A percentile compares a stretch with the other conserved stretches of the same genome.
Conservation (phyloP, 2,329 filamentous ascomycete species). For the Penicillium sp. region DNA sequence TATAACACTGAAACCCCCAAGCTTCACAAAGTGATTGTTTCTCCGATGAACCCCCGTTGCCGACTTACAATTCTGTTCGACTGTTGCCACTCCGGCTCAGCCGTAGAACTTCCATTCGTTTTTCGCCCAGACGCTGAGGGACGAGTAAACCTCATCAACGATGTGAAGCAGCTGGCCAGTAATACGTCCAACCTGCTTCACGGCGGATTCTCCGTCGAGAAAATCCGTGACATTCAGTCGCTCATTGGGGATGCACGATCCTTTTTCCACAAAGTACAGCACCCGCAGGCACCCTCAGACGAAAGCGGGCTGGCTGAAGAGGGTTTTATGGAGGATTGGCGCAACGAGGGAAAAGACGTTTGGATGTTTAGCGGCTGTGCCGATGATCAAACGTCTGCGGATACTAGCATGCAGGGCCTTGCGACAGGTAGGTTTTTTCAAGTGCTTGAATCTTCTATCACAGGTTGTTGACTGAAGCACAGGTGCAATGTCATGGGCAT, state of each 20-base stretch:
- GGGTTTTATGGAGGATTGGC: conserved; percentile 49
- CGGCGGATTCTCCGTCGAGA: no score
- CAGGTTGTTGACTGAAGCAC: no score
- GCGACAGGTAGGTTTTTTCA: conserved; percentile 25
- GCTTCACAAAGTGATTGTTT: conserved; percentile 55
- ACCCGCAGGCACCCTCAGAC: conserved; percentile 50
- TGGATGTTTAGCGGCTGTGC: conserved; percentile 54
- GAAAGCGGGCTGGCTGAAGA: conserved; percentile 46
- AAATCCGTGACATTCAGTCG: no score
- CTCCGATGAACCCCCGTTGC: conserved; percentile 50
- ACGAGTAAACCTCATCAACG: conserved; percentile 57
- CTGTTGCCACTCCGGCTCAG: conserved; percentile 62
- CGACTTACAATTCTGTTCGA: conserved; percentile 60
- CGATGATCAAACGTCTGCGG: conserved; percentile 53
- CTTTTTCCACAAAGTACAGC: neutral
- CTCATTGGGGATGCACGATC: neutral
- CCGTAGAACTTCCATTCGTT: conserved; percentile 59
- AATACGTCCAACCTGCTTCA: no score
- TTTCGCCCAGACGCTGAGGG: conserved; percentile 59
- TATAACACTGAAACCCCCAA: neutral
- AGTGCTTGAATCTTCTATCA: no score
- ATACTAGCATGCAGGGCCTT: conserved; percentile 47
- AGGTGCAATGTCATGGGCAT: no score
- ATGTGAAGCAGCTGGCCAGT: conserved; percentile 43
- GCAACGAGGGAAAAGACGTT: conserved; percentile 47